Conservation (phyloP, 371 early-diverging fungal species). For the Apophysomyces ossiformis region DNA sequence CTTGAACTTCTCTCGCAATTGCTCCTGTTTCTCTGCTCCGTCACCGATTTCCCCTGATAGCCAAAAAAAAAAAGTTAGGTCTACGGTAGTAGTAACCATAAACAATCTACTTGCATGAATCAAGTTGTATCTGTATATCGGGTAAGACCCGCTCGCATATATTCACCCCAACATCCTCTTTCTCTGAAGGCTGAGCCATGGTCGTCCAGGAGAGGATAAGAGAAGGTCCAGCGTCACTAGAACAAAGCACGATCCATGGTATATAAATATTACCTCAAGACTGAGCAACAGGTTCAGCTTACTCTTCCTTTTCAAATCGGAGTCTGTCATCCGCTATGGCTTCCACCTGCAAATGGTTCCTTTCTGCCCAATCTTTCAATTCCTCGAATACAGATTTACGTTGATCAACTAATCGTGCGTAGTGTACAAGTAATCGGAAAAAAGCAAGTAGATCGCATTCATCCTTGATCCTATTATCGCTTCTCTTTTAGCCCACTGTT, state of each 20-base stretch:
- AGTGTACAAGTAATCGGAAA: conserved; percentile 35
- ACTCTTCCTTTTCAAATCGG: conserved; percentile 29
- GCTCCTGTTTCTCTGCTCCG: neutral
- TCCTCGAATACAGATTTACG: conserved; percentile 23
- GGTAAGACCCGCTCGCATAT: conserved; percentile 28
- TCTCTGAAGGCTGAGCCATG: neutral
- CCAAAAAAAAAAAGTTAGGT: neutral
- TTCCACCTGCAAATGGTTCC: conserved; percentile 18
- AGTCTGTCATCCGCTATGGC: conserved; percentile 20
- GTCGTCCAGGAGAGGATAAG: conserved; percentile 30
- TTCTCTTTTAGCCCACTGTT: too few species aligned
- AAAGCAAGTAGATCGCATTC: conserved; percentile 35
- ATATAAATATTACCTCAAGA: too few species aligned
- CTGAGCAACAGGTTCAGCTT: neutral
- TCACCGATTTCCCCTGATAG: neutral
- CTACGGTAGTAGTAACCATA: neutral
- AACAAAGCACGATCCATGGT: neutral
- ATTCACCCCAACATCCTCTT: conserved; percentile 5
- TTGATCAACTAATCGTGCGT: conserved; percentile 29
- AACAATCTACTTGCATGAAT: conserved; percentile 12
- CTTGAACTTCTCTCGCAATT: neutral
- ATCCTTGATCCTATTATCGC: conserved; percentile 30
- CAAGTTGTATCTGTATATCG: conserved; percentile 20
- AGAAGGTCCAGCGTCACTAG: conserved; percentile 15
- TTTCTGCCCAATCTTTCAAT: conserved; percentile 11